Evolutionary conservation across 2,329 filamentous ascomycete genomes (phyloP), one percentile per base, ranked within the genome.

Genomic region (Fusarium bulbicola): DNA sequence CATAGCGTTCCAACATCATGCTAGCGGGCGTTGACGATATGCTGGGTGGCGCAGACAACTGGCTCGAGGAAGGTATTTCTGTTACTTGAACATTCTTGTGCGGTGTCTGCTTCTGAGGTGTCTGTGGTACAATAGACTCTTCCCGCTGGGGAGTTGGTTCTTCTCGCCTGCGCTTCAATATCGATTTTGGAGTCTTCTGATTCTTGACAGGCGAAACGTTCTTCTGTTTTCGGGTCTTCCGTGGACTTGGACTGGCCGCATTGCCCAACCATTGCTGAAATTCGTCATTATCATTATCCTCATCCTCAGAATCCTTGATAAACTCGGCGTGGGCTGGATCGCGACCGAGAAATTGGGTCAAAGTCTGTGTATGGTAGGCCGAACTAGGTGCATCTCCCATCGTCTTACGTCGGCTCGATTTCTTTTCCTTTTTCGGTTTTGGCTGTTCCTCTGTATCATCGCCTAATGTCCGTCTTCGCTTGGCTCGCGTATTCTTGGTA

Each of bases 31-130:
- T 84, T 7, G 82, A 82, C 12, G 69, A 81, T 45, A 75, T 46
- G 7, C 83, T 84, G 30, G 82, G 81, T 0, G 84, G 84, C 13
- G 84, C 84, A 6, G 82, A 72, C 15, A 76, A 30, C n/a, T 75
- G 76, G 21, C 72, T 77, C 3, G 86, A 87, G 2, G 85, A 85
- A 4, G 85, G 85, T 12, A 87, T 83, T 68, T 86, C 84, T 5
- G 80, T 74, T 40, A 79, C 80, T 24, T 60, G 63, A 57, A 59
- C 63, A 15, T 71, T 76, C 57, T 80, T 81, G 4, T 72, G 63
- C 0, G 85, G 85, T 6, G 85, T 87, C 63, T 85, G 82, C 43
- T 70, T 70, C 18, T 70, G 69, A 1, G 85, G 85, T 11, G 85
- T 87, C 64, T 85, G 82, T 2, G 84, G 84, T 11, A 84, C 77